Evolutionary conservation across 2,329 filamentous ascomycete species (phyloP), one percentile per base, ranked within the genome.

Genomic region (Xylariaceae sp.): DNA sequence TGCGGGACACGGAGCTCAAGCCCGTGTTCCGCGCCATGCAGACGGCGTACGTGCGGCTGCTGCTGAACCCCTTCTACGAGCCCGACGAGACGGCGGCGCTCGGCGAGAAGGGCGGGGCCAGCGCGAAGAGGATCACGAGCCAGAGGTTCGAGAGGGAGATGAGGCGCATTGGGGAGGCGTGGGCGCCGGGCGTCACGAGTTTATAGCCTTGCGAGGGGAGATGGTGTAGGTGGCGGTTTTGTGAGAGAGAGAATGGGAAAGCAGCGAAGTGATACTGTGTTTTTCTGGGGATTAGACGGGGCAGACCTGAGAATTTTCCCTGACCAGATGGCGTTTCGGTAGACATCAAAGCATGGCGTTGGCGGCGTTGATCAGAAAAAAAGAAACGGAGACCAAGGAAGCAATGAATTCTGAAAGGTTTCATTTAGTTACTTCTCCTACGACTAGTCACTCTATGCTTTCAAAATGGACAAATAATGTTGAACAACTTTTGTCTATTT

Each of bases 41-140:
- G 75, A 87, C 83, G n/a, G 92, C 93, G 24, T 99, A 97, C 67
- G 89, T 97, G 53, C 79, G 85, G 57, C 77, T 99, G 45, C 76
- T 97, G 61, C 88, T 96, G 73, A 97, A 99, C 67, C 93, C 93
- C 0, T 99, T 99, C 73, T 97, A 92, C 72, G 86, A 88, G 40
- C 93, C 93, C 8, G 92, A 97, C 68, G 89, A 93, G 65, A 86
- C 92, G 11, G 43, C 36, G n/a, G 26, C 36, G 71, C 82, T 37
- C 88, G 42, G 70, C 76, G 39, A 52, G 11, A 56, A 51, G 3
- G 72, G 72, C 0, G 81, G 80, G 71, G 72, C 21, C 79, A 81
- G 80, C 0, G 83, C 83, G 3, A 82, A 85, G 70, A 86, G 87
- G 68, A 97, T 97, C 61, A 88, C 84, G 46, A 96, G 92, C 71